Evolutionary conservation across 2,329 filamentous ascomycete genomes (phyloP), one percentile per base, ranked within the genome.

Genomic region (Teratosphaeria gauchensis): DNA sequence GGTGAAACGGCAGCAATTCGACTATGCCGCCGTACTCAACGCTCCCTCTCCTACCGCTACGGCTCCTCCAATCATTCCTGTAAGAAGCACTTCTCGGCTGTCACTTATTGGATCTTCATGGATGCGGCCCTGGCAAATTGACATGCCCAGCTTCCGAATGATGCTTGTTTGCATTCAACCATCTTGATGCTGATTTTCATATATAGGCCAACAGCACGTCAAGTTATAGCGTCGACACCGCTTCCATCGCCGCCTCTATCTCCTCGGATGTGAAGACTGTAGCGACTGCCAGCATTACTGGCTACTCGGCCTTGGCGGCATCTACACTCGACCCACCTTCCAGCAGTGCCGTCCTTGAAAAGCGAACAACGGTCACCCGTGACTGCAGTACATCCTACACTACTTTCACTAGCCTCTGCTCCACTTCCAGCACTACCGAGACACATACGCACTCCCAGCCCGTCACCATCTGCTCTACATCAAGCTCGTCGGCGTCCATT

Each of bases 1-100:
- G n/a, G 38, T 42, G 14, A 31, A 53, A 46, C 63, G 63, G 16
- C 65, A 67, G 54, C 56, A 64, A 55, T 62, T 66, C 48, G 63
- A 67, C 56, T 59, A 62, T 31, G 59, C 56, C 51, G 57, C 56
- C 12, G 58, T 67, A 9, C 28, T 55, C n/a, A 55, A 59, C 19
- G 59, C 61, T 28, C 64, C 63, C 32, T 56, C 59, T 38, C 59
- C 61, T 35, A 57, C 60, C n/a, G 58, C 54, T 16, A 63, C 62
- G 42, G 64, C 59, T 19, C 64, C 64, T 46, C 57, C 61, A 33
- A 51, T 52, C 52, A 51, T 54, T 19, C 58, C 52, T 14, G 60
- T 63, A 31, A 48, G 42, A 38, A 54, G 35, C 42, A 32, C 16
- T 31, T 57, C 42, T 19, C 24, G n/a, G n/a, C 12, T 2, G 35